Evolutionary conservation across 176 grass and related monocot genomes (phyloP).

Genomic region (maize (Zea mays)): Zm-B73-REFERENCE-NAM-5.0 NC_050097.1:106466001-106466500

Average conservation of each 20-base stretch:
- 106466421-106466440: constrained; percentile 92
- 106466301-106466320: neutral
- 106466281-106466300: neutral
- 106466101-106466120: constrained; percentile 72
- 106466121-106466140: constrained; percentile 15
- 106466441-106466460: constrained; percentile 90
- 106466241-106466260: neutral
- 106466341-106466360: constrained; percentile 13
- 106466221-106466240: neutral
- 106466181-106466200: constrained; percentile 8
- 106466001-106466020: constrained; percentile 94
- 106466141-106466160: neutral
- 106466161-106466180: neutral
- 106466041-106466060: constrained; percentile 66
- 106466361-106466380: constrained; percentile 84
- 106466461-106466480: constrained; percentile 90
- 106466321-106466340: neutral
- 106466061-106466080: constrained; percentile 50
- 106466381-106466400: constrained; percentile 88
- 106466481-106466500: constrained; percentile 90
- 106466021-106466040: constrained; percentile 83
- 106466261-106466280: neutral
- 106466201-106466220: neutral
- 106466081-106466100: constrained; percentile 76
- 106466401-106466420: constrained; percentile 63